Conservation (phyloP, 108 stramenopile genomes). For the Parietichytrium sp. region DNA sequence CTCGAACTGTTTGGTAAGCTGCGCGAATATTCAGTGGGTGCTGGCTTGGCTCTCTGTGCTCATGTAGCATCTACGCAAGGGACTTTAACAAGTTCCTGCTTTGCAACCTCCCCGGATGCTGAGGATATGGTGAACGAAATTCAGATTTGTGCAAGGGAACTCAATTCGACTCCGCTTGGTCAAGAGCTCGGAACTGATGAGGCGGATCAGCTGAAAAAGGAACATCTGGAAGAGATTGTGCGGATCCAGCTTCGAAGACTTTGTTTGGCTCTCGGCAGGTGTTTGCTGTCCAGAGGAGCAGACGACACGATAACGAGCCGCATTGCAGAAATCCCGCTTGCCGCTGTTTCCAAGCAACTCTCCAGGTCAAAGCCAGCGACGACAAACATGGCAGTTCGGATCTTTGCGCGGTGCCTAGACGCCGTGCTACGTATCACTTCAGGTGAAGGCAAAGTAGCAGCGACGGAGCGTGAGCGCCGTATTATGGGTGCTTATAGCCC, state of each 20-base stretch:
- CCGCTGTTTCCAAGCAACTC: not conserved
- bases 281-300: not conserved
- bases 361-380: not conserved
- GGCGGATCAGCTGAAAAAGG: not conserved
- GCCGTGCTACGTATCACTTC: not conserved
- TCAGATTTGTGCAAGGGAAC: not conserved
- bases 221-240: constrained; percentile 21
- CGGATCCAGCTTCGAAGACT: not conserved
- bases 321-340: not conserved
- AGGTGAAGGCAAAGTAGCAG: not conserved
- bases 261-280: not conserved
- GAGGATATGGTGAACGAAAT: not conserved
- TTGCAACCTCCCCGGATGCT: not conserved
- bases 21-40: too few relatives aligned
- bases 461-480: not conserved
- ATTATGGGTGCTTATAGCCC: not conserved
- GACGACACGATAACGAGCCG: not conserved
- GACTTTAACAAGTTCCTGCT: not conserved
- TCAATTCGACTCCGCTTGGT: not conserved
- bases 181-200: not conserved
- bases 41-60: not conserved
- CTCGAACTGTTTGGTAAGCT: not conserved
- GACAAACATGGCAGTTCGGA: not conserved
- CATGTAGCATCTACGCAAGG: not conserved
- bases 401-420: not conserved